Percentiles rank a stretch among this genome's conserved stretches.
Conservation (phyloP, 225 moss, liverwort and hornwort genomes). For the Polytrichum commune region DNA sequence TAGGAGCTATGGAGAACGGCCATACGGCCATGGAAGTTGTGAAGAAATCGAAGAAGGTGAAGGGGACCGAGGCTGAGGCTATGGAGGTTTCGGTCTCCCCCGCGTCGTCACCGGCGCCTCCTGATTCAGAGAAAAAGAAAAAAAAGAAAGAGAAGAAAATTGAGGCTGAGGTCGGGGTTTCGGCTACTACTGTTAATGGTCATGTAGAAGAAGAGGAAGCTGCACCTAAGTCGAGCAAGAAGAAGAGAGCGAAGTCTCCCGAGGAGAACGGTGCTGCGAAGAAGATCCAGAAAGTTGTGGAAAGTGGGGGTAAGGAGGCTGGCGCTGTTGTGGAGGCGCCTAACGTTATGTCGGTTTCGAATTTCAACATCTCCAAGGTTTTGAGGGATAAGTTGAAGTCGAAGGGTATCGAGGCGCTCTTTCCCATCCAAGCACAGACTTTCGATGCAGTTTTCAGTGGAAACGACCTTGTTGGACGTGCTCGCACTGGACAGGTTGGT, state of each 20-base stretch:
- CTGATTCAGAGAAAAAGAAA: slow-evolving; percentile 58
- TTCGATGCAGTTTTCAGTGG: slow-evolving; percentile 79
- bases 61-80: slow-evolving; percentile 24
- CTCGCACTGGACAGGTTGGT: slow-evolving; percentile 84
- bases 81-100: slow-evolving; percentile 8
- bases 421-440: slow-evolving; percentile 85
- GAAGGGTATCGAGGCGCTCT: slow-evolving; percentile 81
- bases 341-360: slow-evolving; percentile 65
- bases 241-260: slow-evolving; percentile 41
- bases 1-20: slow-evolving; percentile 52
- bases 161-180: slow-evolving; percentile 20
- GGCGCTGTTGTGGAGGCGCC: slow-evolving; percentile 30
- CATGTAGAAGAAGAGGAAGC: slow-evolving; percentile 4
- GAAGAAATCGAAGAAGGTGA: slow-evolving; percentile 61
- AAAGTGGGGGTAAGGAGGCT: slow-evolving; percentile 38
- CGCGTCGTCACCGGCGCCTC: slow-evolving; percentile 18
- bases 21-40: slow-evolving; percentile 25
- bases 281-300: slow-evolving; percentile 58
- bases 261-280: slow-evolving; percentile 36
- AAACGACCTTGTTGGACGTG: slow-evolving; percentile 87
- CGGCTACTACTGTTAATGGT: slow-evolving; percentile 14
- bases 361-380: slow-evolving; percentile 68
- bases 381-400: slow-evolving; percentile 74
- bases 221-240: slow-evolving; percentile 33
- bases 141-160: slow-evolving; percentile 46